Evolutionary conservation across 1,139 yeast genomes (phyloP).

Genomic region (Pichia sorboxylosa): DNA sequence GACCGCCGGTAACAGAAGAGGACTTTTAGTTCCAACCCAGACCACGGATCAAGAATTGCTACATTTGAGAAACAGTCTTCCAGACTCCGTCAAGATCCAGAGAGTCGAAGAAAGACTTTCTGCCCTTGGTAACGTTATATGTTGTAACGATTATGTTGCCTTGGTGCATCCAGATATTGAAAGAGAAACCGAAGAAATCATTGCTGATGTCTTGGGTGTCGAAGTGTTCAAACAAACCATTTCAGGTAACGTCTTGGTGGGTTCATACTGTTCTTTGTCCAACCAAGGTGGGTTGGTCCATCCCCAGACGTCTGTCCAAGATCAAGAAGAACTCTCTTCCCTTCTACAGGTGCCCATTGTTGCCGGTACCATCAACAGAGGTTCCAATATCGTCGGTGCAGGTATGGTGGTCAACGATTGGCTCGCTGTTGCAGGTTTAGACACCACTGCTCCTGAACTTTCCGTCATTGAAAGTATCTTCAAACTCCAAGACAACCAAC

Average conservation of each 20-base stretch:
- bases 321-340: slow-evolving; percentile 94
- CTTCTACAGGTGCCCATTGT: slow-evolving; percentile 94
- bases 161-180: slow-evolving; percentile 98
- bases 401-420: slow-evolving; percentile 98
- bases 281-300: slow-evolving; percentile 98
- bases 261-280: slow-evolving; percentile 87
- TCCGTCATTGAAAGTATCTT: slow-evolving; percentile 94
- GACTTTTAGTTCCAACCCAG: slow-evolving; percentile 91
- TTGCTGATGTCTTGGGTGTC: slow-evolving; percentile 97
- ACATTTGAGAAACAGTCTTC: slow-evolving; percentile 93
- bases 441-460: slow-evolving; percentile 96
- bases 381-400: slow-evolving; percentile 95
- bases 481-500: slow-evolving; percentile 81
- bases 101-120: slow-evolving; percentile 95
- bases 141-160: slow-evolving; percentile 98
- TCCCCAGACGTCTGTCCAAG: slow-evolving; percentile 94
- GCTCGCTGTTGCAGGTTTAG: slow-evolving; percentile 93
- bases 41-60: slow-evolving; percentile 98
- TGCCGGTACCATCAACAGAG: slow-evolving; percentile 98
- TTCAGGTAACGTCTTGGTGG: slow-evolving; percentile 95
- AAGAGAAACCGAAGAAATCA: slow-evolving; percentile 96
- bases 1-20: slow-evolving; percentile 98
- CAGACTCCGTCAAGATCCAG: slow-evolving; percentile 93
- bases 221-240: slow-evolving; percentile 99
- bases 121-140: slow-evolving; percentile 94